These are phyloP conservation scores for Protomyces pachydermus DNA, from an alignment of 1,139 yeast genomes.

Conservation along the genomic window DNA sequence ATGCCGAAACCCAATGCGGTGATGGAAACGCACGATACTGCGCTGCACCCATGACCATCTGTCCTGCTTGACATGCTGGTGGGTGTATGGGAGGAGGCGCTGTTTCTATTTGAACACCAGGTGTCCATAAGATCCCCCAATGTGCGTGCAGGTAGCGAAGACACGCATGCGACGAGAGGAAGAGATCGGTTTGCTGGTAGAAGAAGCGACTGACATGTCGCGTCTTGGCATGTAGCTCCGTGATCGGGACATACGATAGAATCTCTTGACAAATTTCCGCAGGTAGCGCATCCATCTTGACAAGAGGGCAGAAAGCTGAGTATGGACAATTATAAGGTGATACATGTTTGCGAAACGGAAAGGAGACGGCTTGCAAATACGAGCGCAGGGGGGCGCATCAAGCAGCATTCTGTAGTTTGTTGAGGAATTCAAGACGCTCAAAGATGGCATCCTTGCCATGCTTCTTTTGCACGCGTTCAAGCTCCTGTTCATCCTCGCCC, in stretches of 20 bases:
- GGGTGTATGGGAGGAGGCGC: too few species aligned
- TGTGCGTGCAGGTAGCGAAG: background rate
- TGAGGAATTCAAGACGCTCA: background rate
- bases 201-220: background rate
- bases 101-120: background rate
- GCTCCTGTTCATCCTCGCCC: background rate
- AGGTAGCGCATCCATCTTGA: background rate
- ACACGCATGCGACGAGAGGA: background rate
- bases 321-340: too few species aligned
- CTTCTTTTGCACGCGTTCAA: background rate
- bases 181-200: background rate
- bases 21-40: too few species aligned
- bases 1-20: too few species aligned
- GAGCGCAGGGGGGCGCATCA: too few species aligned
- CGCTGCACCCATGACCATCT: too few species aligned
- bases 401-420: background rate
- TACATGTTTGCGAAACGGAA: too few species aligned
- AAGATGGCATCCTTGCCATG: background rate
- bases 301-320: background rate
- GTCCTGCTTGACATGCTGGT: too few species aligned
- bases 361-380: too few species aligned
- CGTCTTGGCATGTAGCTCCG: background rate
- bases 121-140: background rate
- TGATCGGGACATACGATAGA: background rate
- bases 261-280: background rate